Evolutionary conservation across 768 basidiomycete genomes (phyloP).

Genomic region (Solioccasus polychromus): DNA sequence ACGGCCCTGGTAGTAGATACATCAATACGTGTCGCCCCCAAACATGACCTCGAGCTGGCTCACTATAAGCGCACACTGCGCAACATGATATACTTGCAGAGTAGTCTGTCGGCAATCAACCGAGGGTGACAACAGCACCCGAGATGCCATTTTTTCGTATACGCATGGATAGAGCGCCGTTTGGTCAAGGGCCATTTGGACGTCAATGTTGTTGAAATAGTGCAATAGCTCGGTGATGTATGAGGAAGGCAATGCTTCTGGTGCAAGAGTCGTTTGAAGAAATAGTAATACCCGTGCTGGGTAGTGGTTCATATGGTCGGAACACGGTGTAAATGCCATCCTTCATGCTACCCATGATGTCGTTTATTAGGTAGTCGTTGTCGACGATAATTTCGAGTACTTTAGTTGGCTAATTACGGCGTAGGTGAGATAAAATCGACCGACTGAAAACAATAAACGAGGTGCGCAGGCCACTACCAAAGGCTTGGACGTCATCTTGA

Average conservation of each 20-base stretch:
- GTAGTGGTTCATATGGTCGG: slow-evolving; percentile 17
- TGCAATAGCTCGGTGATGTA: slow-evolving; percentile 10
- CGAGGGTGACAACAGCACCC: too few species aligned
- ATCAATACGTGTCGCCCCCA: too few species aligned
- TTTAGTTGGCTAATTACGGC: too few species aligned
- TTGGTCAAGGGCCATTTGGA: slow-evolving; percentile 21
- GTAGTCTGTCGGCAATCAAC: too few species aligned
- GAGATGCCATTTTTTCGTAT: too few species aligned
- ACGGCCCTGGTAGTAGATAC: too few species aligned
- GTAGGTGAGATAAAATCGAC: neutral
- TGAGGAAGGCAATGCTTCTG: slow-evolving; percentile 11
- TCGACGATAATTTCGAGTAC: slow-evolving; percentile 12
- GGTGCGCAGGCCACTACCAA: slow-evolving; percentile 31
- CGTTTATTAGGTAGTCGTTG: slow-evolving; percentile 18
- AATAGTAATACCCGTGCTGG: slow-evolving; percentile 18
- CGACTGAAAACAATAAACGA: neutral
- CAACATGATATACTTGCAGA: too few species aligned
- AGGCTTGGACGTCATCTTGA: slow-evolving; percentile 31
- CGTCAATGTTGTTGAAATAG: slow-evolving; percentile 8
- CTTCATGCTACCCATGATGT: slow-evolving; percentile 13
- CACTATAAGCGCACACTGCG: too few species aligned
- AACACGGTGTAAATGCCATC: slow-evolving; percentile 15
- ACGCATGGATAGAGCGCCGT: too few species aligned
- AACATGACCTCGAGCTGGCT: too few species aligned
- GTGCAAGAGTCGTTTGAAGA: slow-evolving; percentile 17